Conservation (phyloP, 345 rosid species). For the Physaria fendleri region DNA sequence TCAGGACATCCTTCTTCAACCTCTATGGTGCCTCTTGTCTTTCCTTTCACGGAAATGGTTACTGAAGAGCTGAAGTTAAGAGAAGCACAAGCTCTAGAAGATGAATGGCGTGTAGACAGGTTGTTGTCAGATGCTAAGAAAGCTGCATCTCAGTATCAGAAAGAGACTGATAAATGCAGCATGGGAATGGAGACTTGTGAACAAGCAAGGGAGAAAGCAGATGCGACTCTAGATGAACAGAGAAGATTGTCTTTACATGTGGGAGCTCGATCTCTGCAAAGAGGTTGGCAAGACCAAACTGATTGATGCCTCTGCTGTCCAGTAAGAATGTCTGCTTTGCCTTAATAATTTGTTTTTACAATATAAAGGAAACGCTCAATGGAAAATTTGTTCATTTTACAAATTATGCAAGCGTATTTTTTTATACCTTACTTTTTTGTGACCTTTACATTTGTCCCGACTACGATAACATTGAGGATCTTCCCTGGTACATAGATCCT, state of each 20-base stretch:
- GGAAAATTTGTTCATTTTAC: neutral
- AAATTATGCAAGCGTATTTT: neutral
- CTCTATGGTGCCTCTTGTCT: constrained; percentile 75
- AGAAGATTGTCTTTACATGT: constrained; percentile 33
- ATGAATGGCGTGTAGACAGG: constrained; percentile 40
- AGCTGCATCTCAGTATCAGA: constrained; percentile 55
- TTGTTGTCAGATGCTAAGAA: constrained; percentile 54
- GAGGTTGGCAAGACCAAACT: constrained; percentile 35
- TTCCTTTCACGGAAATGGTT: constrained; percentile 38
- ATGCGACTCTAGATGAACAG: constrained; percentile 41
- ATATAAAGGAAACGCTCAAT: constrained; percentile 9
- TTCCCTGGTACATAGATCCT: constrained; percentile 75
- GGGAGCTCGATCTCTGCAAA: constrained; percentile 41
- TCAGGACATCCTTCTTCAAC: constrained; percentile 84
- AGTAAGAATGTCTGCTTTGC: no score
- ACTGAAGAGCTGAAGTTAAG: constrained; percentile 45
- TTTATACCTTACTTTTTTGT: constrained; percentile 20
- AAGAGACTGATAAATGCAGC: constrained; percentile 65
- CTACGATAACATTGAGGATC: constrained; percentile 80
- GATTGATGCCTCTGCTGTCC: constrained; percentile 8
- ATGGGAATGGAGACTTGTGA: constrained; percentile 69
- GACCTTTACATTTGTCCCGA: constrained; percentile 52
- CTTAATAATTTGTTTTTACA: no score
- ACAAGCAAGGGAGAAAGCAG: constrained; percentile 54
- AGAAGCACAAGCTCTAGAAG: constrained; percentile 46